Conservation (phyloP, 2,329 filamentous ascomycete genomes). For the Teratosphaeria zuluensis region DNA sequence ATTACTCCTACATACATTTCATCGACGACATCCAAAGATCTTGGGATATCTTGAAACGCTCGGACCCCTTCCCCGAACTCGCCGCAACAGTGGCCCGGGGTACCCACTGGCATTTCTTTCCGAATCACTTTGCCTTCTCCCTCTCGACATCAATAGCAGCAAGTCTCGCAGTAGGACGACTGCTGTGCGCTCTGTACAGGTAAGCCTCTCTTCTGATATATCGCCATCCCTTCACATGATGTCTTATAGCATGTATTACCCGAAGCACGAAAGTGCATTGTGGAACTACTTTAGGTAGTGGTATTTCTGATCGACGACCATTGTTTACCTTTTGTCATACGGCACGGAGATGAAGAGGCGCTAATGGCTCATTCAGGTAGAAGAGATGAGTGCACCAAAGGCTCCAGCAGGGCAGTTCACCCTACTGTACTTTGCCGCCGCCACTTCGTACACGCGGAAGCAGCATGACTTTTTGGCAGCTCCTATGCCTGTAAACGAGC, state of each 20-base stretch:
- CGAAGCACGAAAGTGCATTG: conserved; percentile 23
- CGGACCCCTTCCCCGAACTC: background rate
- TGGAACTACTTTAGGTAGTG: conserved; percentile 8
- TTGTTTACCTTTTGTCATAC: background rate
- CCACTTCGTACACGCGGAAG: conserved; percentile 60
- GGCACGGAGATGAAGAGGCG: background rate
- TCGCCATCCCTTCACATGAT: conserved; percentile 14
- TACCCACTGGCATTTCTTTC: background rate
- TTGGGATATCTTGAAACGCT: background rate
- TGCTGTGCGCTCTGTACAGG: background rate
- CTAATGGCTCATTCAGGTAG: background rate
- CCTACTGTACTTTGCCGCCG: conserved; percentile 73
- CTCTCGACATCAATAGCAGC: background rate
- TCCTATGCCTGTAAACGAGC: conserved; percentile 50
- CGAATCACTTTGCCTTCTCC: background rate
- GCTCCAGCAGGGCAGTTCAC: conserved; percentile 59
- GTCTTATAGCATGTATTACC: conserved; percentile 42
- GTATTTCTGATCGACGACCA: conserved; percentile 1
- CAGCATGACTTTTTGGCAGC: conserved; percentile 56
- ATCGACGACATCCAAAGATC: background rate
- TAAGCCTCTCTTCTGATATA: background rate
- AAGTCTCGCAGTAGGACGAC: background rate
- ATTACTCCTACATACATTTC: background rate
- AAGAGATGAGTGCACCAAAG: conserved; percentile 33
- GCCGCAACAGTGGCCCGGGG: background rate